Base-by-base conservation (phyloP, 805 yeast genomes). In the Nakazawaea wyomingensis region DNA sequence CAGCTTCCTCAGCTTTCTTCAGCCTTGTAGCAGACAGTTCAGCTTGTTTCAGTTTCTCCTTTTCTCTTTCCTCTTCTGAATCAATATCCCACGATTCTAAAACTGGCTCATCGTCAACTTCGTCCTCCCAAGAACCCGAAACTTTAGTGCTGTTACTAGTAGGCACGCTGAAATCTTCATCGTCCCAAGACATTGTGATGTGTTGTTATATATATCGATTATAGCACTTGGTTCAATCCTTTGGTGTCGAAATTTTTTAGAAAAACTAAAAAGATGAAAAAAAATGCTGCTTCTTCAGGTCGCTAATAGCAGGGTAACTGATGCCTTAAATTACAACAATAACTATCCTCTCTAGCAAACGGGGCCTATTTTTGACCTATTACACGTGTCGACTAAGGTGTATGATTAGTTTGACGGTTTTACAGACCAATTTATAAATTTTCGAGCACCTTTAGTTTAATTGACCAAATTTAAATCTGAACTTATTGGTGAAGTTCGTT, bases 41-140 rank as follows among this genome's bases (percentile, higher is more conserved):
- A 37, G 60, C 62, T 21, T 63, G 54, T 43, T 60, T 57, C 50
- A 55, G 56, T 43, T 53, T 54, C 13, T 49, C 49, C 64, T 67
- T 65, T 47, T 65, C 69, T 43, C 72, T 76, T 40, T 73, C 81
- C 54, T 82, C 93, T 50, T 83, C 95, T 42, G 82, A 74, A 46
- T 80, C 85, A 18, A 72, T 81, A 54, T 91, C 98, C 97, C 97
- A 91, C 10, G 95, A 85, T 48, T 78, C 97, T 39, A 84, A 62
- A 20, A 82, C 72, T n/a, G 85, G 82, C 39, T 85, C 93, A 48
- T 85, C 95, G 38, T 75, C 84, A 45, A 66, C 64, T 49, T 80
- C 90, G 49, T 83, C 93, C 61, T 88, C 95, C 87, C 95, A 86
- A 30, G 86, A 78, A 38, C 78, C 82, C 45, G 80, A 74, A 27